Conservation (phyloP, 2,329 filamentous ascomycete genomes). For the Penicillium decumbens region DNA sequence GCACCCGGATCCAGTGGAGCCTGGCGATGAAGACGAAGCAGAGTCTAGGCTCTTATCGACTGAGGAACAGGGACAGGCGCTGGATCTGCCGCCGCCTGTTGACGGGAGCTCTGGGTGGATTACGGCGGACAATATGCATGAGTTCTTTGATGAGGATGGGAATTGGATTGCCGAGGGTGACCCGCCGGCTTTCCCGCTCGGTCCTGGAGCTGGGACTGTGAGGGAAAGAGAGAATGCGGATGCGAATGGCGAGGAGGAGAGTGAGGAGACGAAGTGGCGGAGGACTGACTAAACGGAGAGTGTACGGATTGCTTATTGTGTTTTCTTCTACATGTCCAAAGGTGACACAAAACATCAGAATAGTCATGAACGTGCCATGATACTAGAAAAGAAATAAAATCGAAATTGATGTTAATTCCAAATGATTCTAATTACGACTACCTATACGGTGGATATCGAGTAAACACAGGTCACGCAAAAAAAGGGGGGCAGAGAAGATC, state of each 20-base stretch:
- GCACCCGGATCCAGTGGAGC: constrained; percentile 43
- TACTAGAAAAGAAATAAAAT: neutral
- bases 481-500: neutral
- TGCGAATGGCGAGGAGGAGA: constrained; percentile 40
- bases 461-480: constrained; percentile 5
- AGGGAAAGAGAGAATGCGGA: constrained; percentile 56
- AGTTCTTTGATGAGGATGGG: constrained; percentile 76
- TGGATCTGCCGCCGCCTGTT: constrained; percentile 45
- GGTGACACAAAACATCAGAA: neutral
- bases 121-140: constrained; percentile 81
- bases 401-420: constrained; percentile 2
- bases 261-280: constrained; percentile 51
- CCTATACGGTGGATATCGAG: constrained; percentile 11
- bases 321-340: neutral
- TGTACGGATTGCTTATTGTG: neutral
- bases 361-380: neutral
- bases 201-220: constrained; percentile 62
- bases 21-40: constrained; percentile 34
- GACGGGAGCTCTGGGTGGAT: constrained; percentile 54
- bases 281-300: constrained; percentile 38
- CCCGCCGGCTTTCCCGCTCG: constrained; percentile 35
- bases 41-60: constrained; percentile 16
- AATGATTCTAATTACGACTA: constrained; percentile 18
- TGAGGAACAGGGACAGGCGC: constrained; percentile 20
- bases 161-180: constrained; percentile 64